Evolutionary conservation across 2,329 filamentous ascomycete species (phyloP).

Genomic region (Lachnellula occidentalis): DNA sequence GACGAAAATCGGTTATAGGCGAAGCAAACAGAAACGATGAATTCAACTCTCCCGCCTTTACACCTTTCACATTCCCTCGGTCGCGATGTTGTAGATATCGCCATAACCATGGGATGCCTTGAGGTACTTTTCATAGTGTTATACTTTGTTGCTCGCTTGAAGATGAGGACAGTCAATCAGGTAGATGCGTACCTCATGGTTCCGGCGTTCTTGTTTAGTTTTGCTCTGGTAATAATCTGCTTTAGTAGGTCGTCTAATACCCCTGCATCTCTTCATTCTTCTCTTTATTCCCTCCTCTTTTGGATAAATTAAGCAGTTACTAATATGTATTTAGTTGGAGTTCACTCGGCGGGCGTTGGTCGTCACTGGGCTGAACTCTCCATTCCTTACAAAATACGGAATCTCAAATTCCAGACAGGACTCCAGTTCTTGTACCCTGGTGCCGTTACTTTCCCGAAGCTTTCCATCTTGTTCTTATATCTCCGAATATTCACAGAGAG

Average conservation of each 20-base stretch:
- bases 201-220: neutral
- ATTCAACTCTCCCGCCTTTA: no score
- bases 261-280: no score
- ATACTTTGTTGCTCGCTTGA: neutral
- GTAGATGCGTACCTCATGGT: neutral
- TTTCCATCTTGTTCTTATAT: slow-evolving; percentile 5
- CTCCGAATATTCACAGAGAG: slow-evolving; percentile 5
- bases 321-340: neutral
- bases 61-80: no score
- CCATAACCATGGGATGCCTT: neutral
- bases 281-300: no score
- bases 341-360: neutral
- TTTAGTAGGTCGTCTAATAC: neutral
- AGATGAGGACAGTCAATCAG: neutral
- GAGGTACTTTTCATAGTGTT: neutral
- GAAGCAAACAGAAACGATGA: no score
- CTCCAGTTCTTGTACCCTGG: neutral
- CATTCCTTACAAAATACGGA: neutral
- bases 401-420: slow-evolving; percentile 1
- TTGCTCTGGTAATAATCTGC: neutral
- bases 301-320: neutral
- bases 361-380: neutral
- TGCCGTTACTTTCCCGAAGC: neutral
- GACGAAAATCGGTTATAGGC: no score
- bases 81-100: neutral